Percentiles rank a stretch among this genome's conserved stretches.
These are phyloP conservation scores for Boletus sp. DNA, from an alignment of 768 basidiomycete genomes.

Conservation along the genomic window DNA sequence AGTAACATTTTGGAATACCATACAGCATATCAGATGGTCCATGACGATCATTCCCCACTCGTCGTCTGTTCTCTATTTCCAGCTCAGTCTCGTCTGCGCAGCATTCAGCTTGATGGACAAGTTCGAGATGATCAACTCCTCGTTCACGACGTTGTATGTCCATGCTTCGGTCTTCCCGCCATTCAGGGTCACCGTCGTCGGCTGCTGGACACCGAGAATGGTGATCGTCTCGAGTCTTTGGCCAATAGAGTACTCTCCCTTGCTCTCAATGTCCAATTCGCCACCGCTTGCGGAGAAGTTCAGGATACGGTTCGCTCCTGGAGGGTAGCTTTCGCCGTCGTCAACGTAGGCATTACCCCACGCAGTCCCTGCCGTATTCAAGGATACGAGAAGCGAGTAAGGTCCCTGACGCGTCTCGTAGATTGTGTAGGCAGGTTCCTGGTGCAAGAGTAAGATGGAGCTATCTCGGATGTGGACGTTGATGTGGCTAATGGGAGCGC, in stretches of 20 bases:
- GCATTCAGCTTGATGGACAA: slow-evolving; percentile 44
- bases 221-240: slow-evolving; percentile 52
- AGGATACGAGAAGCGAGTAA: slow-evolving; percentile 60
- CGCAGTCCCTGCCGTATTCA: slow-evolving; percentile 45
- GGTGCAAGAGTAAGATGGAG: slow-evolving; percentile 60
- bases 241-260: slow-evolving; percentile 31
- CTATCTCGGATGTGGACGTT: slow-evolving; percentile 74
- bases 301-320: slow-evolving; percentile 49
- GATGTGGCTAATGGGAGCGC: slow-evolving; percentile 72
- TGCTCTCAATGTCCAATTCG: slow-evolving; percentile 36
- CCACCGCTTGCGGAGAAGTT: slow-evolving; percentile 39
- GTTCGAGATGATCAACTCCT: slow-evolving; percentile 40
- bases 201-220: slow-evolving; percentile 53
- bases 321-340: slow-evolving; percentile 61
- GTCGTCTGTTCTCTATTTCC: slow-evolving; percentile 23
- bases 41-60: neutral
- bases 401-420: slow-evolving; percentile 61
- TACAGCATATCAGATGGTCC: neutral
- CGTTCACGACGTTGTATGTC: slow-evolving; percentile 37
- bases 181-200: slow-evolving; percentile 39
- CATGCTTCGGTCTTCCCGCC: slow-evolving; percentile 34
- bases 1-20: neutral
- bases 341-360: slow-evolving; percentile 64
- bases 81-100: slow-evolving; percentile 30
- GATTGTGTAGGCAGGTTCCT: slow-evolving; percentile 62